These are phyloP conservation scores for Malassezia cuniculi DNA, from an alignment of 1,284 basidiomycete species.

Conservation along the genomic window DNA sequence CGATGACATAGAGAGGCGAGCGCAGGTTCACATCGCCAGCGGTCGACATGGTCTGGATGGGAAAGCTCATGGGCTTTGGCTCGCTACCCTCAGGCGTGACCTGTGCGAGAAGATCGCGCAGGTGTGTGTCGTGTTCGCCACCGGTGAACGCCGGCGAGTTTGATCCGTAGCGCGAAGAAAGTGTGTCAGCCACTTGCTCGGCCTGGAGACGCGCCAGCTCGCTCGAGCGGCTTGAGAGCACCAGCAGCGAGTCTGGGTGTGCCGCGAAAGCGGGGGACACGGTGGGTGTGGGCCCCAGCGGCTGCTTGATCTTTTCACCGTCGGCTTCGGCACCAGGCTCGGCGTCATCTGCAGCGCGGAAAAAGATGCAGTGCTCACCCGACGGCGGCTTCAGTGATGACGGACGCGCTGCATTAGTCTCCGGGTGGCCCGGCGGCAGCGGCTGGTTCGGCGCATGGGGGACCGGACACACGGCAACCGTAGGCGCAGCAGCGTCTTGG, in stretches of 20 bases:
- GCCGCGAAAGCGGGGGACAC: neutral
- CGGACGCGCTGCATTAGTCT: conserved; percentile 20
- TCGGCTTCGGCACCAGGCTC: no score
- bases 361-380: conserved; percentile 38
- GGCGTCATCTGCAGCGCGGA: conserved; percentile 31
- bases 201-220: conserved; percentile 34
- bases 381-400: conserved; percentile 35
- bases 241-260: conserved; percentile 29
- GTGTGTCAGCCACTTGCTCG: conserved; percentile 31
- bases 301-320: no score
- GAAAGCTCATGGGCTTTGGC: conserved; percentile 29
- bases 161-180: conserved; percentile 29
- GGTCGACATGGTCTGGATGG: conserved; percentile 69
- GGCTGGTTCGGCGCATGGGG: conserved; percentile 38
- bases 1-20: conserved; percentile 51
- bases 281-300: no score
- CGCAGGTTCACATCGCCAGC: conserved; percentile 81
- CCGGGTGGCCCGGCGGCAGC: conserved; percentile 42
- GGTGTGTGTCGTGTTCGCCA: no score
- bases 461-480: conserved; percentile 35
- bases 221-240: conserved; percentile 33
- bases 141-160: conserved; percentile 28
- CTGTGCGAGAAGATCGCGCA: conserved; percentile 8
- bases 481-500: neutral
- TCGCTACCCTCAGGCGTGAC: neutral